These are phyloP conservation scores for Crucibulum parvulum DNA, from an alignment of 1,284 basidiomycete genomes.

Conservation along the genomic window DNA sequence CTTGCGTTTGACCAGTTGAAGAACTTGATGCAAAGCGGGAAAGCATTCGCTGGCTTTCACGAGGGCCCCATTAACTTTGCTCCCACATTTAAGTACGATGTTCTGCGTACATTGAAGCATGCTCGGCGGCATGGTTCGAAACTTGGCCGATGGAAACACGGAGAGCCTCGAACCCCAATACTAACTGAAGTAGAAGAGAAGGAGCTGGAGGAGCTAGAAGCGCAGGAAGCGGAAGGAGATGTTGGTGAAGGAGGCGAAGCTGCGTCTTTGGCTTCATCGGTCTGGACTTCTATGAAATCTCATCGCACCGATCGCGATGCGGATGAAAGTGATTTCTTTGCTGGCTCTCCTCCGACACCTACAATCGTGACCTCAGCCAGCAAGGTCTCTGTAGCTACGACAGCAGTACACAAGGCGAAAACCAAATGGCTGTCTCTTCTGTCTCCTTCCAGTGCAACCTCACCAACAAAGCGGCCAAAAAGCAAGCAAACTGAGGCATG, in stretches of 20 bases:
- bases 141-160: slow-evolving; percentile 39
- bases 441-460: slow-evolving; percentile 36
- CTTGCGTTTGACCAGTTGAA: slow-evolving; percentile 84
- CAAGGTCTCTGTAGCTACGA: slow-evolving; percentile 39
- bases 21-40: slow-evolving; percentile 67
- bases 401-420: slow-evolving; percentile 64
- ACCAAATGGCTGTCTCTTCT: slow-evolving; percentile 62
- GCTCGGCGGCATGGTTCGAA: slow-evolving; percentile 46
- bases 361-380: slow-evolving; percentile 36
- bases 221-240: slow-evolving; percentile 42
- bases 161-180: slow-evolving; percentile 31
- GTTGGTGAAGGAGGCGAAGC: slow-evolving; percentile 50
- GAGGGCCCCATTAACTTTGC: slow-evolving; percentile 79
- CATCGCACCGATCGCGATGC: slow-evolving; percentile 36
- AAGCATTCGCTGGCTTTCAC: slow-evolving; percentile 71
- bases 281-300: slow-evolving; percentile 57
- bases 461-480: slow-evolving; percentile 7
- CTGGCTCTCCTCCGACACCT: slow-evolving; percentile 25
- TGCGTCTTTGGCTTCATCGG: slow-evolving; percentile 58
- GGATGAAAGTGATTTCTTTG: neutral
- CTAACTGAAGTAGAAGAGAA: slow-evolving; percentile 48
- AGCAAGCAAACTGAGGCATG: slow-evolving; percentile 6
- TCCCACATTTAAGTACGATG: slow-evolving; percentile 88
- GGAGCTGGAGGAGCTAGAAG: slow-evolving; percentile 33
- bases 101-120: slow-evolving; percentile 60